A percentile compares a stretch with the other conserved stretches of the same genome.
Conservation (phyloP, 2,329 filamentous ascomycete genomes). For the Fusarium irregulare region DNA sequence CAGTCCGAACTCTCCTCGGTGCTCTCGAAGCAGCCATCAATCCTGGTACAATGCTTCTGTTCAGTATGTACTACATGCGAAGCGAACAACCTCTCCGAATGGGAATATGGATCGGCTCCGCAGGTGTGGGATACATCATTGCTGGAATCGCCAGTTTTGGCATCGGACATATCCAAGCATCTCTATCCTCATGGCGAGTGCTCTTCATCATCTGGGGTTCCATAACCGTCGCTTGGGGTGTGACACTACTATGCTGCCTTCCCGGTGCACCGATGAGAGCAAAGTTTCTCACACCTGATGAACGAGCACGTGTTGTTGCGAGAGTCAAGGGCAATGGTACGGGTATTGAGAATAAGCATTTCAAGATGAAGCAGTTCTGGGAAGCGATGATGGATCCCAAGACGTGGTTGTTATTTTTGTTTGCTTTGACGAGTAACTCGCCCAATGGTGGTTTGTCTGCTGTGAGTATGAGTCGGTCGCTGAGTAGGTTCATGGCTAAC, state of each 20-base stretch:
- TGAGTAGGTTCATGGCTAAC: too few relatives aligned
- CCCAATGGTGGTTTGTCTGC: slow-evolving; percentile 63
- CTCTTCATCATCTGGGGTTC: slow-evolving; percentile 40
- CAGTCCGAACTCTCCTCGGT: background rate
- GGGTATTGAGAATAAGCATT: slow-evolving; percentile 62
- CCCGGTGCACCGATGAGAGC: slow-evolving; percentile 64
- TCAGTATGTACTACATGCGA: slow-evolving; percentile 39
- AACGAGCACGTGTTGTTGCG: slow-evolving; percentile 61
- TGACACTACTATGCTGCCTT: slow-evolving; percentile 64
- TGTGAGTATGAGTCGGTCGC: too few relatives aligned
- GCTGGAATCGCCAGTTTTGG: slow-evolving; percentile 38
- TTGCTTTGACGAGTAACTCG: slow-evolving; percentile 63
- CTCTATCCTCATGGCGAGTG: slow-evolving; percentile 19
- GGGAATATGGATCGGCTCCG: slow-evolving; percentile 38
- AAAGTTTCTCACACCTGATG: slow-evolving; percentile 58
- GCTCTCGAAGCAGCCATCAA: slow-evolving; percentile 14
- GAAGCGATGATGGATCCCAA: slow-evolving; percentile 65
- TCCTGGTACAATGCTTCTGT: slow-evolving; percentile 29
- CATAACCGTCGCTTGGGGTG: slow-evolving; percentile 59
- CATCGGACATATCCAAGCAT: slow-evolving; percentile 33
- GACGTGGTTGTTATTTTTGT: slow-evolving; percentile 68
- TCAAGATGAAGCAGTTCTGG: slow-evolving; percentile 60
- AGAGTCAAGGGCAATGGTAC: slow-evolving; percentile 63
- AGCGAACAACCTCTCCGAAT: slow-evolving; percentile 31
- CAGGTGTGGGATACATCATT: slow-evolving; percentile 34